phyloP scores from a whole-genome alignment of 1,284 basidiomycete species.

The Paramarasmius palmivorus region DNA sequence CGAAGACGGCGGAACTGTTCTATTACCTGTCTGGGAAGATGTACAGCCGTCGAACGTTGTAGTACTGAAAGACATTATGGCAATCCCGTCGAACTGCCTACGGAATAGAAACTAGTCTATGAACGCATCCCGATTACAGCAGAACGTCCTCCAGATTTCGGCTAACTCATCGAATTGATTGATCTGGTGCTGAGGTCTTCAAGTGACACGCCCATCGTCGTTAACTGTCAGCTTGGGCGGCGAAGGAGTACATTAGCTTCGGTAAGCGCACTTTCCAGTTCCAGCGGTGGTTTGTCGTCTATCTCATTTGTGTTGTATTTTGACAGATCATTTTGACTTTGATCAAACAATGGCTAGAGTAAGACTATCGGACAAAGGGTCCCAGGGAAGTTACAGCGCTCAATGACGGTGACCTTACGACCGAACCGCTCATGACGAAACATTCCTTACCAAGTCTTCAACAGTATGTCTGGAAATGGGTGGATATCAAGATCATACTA shows the following conservation, averaged over 20 bases:
- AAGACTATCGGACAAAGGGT: conserved; percentile 35
- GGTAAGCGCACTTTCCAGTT: conserved; percentile 40
- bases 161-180: conserved; percentile 76
- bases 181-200: conserved; percentile 80
- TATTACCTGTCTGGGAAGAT: conserved; percentile 97
- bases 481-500: not conserved
- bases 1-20: conserved; percentile 84
- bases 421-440: conserved; percentile 32
- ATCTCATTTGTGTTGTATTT: no score
- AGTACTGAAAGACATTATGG: conserved; percentile 92
- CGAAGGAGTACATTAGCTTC: conserved; percentile 93
- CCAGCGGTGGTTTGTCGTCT: not conserved
- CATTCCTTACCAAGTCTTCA: conserved; percentile 80
- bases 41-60: conserved; percentile 77
- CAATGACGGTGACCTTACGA: conserved; percentile 28
- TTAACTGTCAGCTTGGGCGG: conserved; percentile 96
- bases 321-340: conserved; percentile 79
- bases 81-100: conserved; percentile 45
- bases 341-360: conserved; percentile 85
- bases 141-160: conserved; percentile 70
- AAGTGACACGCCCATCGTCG: conserved; percentile 79
- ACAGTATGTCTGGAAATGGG: conserved; percentile 53
- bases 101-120: conserved; percentile 73
- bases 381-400: conserved; percentile 19
- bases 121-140: conserved; percentile 91